phyloP scores from a whole-genome alignment of 768 basidiomycete species.

The Phlegmacium glaucopus region DNA sequence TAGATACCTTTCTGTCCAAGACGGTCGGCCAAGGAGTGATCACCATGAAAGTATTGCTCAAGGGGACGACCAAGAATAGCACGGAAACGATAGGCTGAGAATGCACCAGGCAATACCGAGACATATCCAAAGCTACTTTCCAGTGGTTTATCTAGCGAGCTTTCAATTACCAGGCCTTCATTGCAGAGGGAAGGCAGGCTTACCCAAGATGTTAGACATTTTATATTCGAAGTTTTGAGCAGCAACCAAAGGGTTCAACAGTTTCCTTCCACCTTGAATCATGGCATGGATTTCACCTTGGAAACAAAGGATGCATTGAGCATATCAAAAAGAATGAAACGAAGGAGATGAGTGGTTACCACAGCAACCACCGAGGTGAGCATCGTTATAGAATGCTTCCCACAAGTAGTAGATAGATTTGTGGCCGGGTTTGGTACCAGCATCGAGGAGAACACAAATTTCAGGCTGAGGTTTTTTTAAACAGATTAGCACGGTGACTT shows the following conservation, averaged over 20 bases:
- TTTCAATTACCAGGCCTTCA: not conserved
- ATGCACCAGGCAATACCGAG: slow-evolving; percentile 93
- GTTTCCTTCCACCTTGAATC: slow-evolving; percentile 90
- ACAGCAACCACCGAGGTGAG: slow-evolving; percentile 81
- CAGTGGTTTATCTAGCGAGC: slow-evolving; percentile 73
- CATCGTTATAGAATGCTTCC: slow-evolving; percentile 86
- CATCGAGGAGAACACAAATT: slow-evolving; percentile 89
- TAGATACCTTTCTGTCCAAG: slow-evolving; percentile 92
- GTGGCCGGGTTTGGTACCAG: slow-evolving; percentile 95
- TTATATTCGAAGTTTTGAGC: slow-evolving; percentile 99
- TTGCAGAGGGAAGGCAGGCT: slow-evolving; percentile 6
- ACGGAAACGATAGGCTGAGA: slow-evolving; percentile 93
- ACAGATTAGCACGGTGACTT: not conserved
- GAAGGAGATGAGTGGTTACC: slow-evolving; percentile 35
- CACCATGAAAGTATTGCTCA: slow-evolving; percentile 85
- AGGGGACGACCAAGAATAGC: slow-evolving; percentile 89
- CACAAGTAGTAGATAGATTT: slow-evolving; percentile 95
- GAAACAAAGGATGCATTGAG: not conserved
- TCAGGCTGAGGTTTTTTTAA: slow-evolving; percentile 57
- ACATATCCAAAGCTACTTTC: slow-evolving; percentile 97
- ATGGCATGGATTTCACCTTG: slow-evolving; percentile 87
- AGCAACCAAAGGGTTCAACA: slow-evolving; percentile 88
- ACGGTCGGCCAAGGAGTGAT: slow-evolving; percentile 86
- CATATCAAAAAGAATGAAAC: not conserved
- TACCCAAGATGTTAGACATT: slow-evolving; percentile 94